Base-by-base conservation (phyloP, 1,284 basidiomycete species). In the Earliella scabrosa region DNA sequence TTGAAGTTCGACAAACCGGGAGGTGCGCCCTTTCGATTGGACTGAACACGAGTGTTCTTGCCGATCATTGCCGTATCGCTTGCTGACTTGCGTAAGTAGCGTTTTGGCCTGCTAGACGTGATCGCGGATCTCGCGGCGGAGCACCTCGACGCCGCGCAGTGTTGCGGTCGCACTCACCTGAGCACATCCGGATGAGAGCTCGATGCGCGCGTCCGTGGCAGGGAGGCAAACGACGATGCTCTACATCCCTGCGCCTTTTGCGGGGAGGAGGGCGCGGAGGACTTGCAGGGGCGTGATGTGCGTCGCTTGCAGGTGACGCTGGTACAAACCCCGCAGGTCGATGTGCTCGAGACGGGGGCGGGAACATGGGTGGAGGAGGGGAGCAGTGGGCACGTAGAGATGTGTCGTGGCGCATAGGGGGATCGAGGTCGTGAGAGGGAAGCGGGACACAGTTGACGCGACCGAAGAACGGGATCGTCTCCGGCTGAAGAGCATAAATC, bases 361-460 rank as follows among this genome's bases (percentile, higher is more conserved):
- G 77, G 67, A 20, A 82, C 74, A 45, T 92, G 77, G 18, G 86
- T 82, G 46, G 92, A 75, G 23, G 92, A 77, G 21, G 87, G 90
- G 58, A 92, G 91, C 75, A 20, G 88, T 88, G 60, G 87, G 83
- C 35, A 92, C 79, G 69, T 87, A 84, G 8, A 87, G 83, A 59
- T 85, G 81, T 3, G 83, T 73, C 10, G 83, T 75, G 20, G 85
- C n/a, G 81, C 1, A 85, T 76, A 18, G 80, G 90, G 2, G 92
- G 91, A 67, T 94, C 92, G 88, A 75, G 14, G 84, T 73, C 36
- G 82, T 86, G 61, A 92, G 80, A 3, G 92, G 92, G 75, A 93
- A 94, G 39, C 85, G 82, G 55, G 88, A 88, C 9, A 94, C 78
- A 1, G 90, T 86, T 0, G 91, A 88, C 13, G 29, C 29, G 29